Evolutionary conservation across 2,329 filamentous ascomycete genomes (phyloP), one percentile per base, ranked within the genome.

Genomic region (Pleoardoris graminearum): DNA sequence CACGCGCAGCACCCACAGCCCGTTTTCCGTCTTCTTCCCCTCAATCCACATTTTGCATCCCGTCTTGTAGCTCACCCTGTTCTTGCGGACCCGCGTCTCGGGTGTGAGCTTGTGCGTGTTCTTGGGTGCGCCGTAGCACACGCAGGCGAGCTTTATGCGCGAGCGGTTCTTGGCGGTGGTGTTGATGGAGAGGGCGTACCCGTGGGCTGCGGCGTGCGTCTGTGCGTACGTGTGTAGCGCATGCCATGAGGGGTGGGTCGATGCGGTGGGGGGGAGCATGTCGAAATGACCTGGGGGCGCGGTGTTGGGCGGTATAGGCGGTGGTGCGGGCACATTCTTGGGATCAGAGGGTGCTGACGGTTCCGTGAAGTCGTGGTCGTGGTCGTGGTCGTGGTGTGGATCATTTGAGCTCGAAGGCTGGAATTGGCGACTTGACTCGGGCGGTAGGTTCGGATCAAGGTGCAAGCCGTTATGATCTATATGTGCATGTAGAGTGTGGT

Each of bases 41-140:
- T 71, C 69, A 4, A 72, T 53, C 68, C 68, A 70, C 69, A 72
- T 72, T 48, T 58, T 62, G 53, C 69, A 72, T 1, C 67, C 69
- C 8, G 69, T 71, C 55, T 71, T 71, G 41, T 66, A 64, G 54
- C 66, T 69, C 32, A 66, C 62, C 25, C 69, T 55, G 39, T 69
- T 69, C 57, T 70, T 72, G 32, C 69, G 51, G 21, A 71, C 58
- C 19, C 69, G 56, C 25, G 68, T 71, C 52, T 70, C 69, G n/a
- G 65, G 57, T 2, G 69, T 71, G 21, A 72, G 61, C 37, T 71
- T 70, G 46, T 70, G 69, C 2, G 68, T 72, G 37, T 72, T 72
- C 58, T 71, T 72, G 3, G 68, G 67, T 29, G 58, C 55, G 17
- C 69, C 69, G 42, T 70, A 71, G 62, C 69, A 71, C 19, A 71